phyloP scores from a whole-genome alignment of 345 rosid genomes.

The Camelina hispida region DNA sequence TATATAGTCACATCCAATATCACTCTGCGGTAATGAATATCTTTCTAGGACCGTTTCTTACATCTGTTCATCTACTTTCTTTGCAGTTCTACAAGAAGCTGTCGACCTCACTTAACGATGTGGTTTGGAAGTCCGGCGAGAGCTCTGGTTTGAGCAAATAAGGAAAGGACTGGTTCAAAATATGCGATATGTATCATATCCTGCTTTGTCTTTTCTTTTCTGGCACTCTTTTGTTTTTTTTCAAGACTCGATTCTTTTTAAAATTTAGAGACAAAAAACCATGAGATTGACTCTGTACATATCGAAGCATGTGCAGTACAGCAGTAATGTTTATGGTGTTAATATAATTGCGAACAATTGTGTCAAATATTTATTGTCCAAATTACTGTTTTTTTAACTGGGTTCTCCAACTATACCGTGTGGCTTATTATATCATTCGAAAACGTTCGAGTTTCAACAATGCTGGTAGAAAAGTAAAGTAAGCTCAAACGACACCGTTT shows the following conservation, averaged over 20 bases:
- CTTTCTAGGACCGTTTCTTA: not conserved
- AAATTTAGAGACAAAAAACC: not conserved
- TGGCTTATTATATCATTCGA: not conserved
- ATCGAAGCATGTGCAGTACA: constrained; percentile 31
- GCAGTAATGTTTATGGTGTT: constrained; percentile 10
- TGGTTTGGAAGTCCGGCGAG: constrained; percentile 97
- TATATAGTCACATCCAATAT: not conserved
- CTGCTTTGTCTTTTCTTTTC: constrained; percentile 3
- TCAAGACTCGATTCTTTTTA: constrained; percentile 29
- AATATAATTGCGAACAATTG: not conserved
- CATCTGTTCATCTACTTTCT: constrained; percentile 4
- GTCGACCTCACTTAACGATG: constrained; percentile 81
- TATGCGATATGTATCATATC: too few species aligned
- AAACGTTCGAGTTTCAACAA: not conserved
- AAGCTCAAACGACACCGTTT: not conserved
- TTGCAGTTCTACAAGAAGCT: constrained; percentile 93
- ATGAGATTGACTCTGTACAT: constrained; percentile 35
- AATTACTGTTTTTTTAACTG: not conserved
- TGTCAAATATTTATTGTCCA: not conserved
- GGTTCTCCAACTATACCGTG: not conserved
- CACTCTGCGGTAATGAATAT: not conserved
- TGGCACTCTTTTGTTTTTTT: not conserved
- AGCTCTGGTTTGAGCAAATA: constrained; percentile 56
- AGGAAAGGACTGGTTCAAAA: not conserved
- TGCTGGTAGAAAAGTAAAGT: too few species aligned